Evolutionary conservation across 2,329 filamentous ascomycete genomes (phyloP), one percentile per base, ranked within the genome.

Genomic region (Sordariomycetes sp.): DNA sequence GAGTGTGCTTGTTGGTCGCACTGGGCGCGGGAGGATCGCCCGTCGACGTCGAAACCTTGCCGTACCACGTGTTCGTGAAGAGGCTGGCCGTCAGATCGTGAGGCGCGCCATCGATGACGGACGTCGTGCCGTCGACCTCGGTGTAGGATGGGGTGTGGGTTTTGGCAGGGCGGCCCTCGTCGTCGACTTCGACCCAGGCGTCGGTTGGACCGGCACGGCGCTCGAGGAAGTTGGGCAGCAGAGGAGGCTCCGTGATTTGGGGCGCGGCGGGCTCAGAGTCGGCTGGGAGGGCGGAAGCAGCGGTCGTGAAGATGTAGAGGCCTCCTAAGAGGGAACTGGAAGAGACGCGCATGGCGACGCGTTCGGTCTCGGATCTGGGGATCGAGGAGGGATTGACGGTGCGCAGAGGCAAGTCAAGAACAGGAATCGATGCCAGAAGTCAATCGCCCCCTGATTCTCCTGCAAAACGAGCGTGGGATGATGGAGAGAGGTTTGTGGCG

Each of bases 121-220:
- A 51, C 4, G 66, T 56, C n/a, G 57, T 61, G 32, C 68, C 70
- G 41, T 53, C 49, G 24, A 28, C 45, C 39, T 68, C 68, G 29
- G 59, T 69, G 20, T 58, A 43, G 10, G 61, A 54, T 10, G 71
- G 70, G 9, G 70, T 74, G 38, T 67, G 53, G 8, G 70, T 75
- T 30, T 49, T 57, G 12, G 39, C 44, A 16, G 68, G 61, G 21
- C 52, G 53, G 43, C 65, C 66, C 28, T 66, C 57, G 33, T 62
- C 58, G 47, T 65, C 57, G 39, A 75, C 64, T 4, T 57, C 61
- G 30, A 75, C 65, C 72, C 72, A 76, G 21, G 63, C 58, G 15
- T 60, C 61, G 6, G 62, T 60, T 27, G 55, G 51, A n/a, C 48
- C 49, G 30, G 53, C 45, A 30, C 49, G 43, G 42, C 46, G 44